Conservation (phyloP, 2,329 filamentous ascomycete genomes). For the Coleophoma crateriformis region DNA sequence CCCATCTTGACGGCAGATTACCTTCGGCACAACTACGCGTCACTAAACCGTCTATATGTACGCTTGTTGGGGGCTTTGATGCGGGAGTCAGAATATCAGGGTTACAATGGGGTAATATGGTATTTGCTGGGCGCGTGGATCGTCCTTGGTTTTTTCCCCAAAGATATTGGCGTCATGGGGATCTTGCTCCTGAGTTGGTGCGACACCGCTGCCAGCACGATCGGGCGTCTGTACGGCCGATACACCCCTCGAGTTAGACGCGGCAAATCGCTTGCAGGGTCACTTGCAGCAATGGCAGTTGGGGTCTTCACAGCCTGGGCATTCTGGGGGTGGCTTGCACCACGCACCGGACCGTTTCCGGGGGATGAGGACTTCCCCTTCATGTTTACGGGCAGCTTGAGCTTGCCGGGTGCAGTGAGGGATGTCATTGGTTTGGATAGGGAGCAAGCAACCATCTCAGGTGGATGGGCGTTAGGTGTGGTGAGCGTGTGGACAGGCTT, state of each 20-base stretch:
- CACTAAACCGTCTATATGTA: slow-evolving; percentile 85
- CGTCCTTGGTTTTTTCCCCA: slow-evolving; percentile 81
- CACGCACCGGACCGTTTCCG: slow-evolving; percentile 57
- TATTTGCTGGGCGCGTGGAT: slow-evolving; percentile 89
- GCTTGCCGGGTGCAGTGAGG: slow-evolving; percentile 57
- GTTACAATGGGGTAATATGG: slow-evolving; percentile 96
- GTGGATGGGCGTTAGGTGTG: slow-evolving; percentile 67
- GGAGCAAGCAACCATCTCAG: slow-evolving; percentile 57
- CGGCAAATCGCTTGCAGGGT: slow-evolving; percentile 90
- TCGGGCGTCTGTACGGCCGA: slow-evolving; percentile 82
- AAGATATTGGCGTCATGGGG: slow-evolving; percentile 86
- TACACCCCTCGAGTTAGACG: slow-evolving; percentile 81
- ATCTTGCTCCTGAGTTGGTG: slow-evolving; percentile 95
- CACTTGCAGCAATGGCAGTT: slow-evolving; percentile 73
- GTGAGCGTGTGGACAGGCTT: slow-evolving; percentile 88
- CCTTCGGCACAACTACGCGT: slow-evolving; percentile 73
- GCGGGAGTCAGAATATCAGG: slow-evolving; percentile 90
- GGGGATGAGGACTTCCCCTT: slow-evolving; percentile 67
- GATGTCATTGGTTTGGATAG: slow-evolving; percentile 56
- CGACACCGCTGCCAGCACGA: slow-evolving; percentile 92
- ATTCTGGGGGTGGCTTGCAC: slow-evolving; percentile 86
- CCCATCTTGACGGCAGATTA: slow-evolving; percentile 81
- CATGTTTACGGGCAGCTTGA: slow-evolving; percentile 74
- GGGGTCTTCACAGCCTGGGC: slow-evolving; percentile 77
- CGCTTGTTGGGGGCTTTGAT: slow-evolving; percentile 81